Conservation (phyloP, 2,329 filamentous ascomycete genomes). For the Colletotrichum zoysiae region DNA sequence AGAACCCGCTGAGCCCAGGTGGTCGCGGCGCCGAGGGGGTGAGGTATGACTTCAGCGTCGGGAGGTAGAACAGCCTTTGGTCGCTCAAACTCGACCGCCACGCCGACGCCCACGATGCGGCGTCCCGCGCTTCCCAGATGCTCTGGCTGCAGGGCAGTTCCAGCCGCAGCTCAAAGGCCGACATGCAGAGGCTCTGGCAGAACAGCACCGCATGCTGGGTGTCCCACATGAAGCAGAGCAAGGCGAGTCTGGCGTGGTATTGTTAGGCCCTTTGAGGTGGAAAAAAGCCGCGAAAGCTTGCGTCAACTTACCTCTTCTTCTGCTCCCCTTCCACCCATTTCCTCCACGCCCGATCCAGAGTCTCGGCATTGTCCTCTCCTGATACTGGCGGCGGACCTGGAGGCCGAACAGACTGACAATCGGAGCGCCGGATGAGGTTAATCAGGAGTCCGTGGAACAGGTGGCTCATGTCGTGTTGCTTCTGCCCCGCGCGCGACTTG, state of each 20-base stretch:
- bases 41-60: conserved; percentile 68
- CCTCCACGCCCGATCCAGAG: conserved; percentile 62
- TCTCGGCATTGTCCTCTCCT: conserved; percentile 50
- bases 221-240: conserved; percentile 76
- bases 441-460: conserved; percentile 59
- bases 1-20: conserved; percentile 62
- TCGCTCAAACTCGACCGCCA: conserved; percentile 45
- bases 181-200: conserved; percentile 76
- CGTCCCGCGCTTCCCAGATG: conserved; percentile 69
- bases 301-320: conserved; percentile 62
- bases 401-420: conserved; percentile 52
- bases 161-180: conserved; percentile 71
- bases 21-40: conserved; percentile 56
- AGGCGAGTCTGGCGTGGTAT: conserved; percentile 57
- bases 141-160: conserved; percentile 66
- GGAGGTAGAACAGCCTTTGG: conserved; percentile 59
- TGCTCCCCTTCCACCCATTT: conserved; percentile 68
- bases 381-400: conserved; percentile 42
- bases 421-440: conserved; percentile 54
- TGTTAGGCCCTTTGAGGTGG: conserved; percentile 9
- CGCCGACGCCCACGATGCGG: conserved; percentile 62
- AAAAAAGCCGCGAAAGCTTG: not conserved
- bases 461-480: conserved; percentile 73
- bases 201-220: conserved; percentile 74
- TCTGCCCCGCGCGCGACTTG: conserved; percentile 72